Base-by-base conservation (phyloP, 805 yeast genomes). In the Yarrowia sp. region DNA sequence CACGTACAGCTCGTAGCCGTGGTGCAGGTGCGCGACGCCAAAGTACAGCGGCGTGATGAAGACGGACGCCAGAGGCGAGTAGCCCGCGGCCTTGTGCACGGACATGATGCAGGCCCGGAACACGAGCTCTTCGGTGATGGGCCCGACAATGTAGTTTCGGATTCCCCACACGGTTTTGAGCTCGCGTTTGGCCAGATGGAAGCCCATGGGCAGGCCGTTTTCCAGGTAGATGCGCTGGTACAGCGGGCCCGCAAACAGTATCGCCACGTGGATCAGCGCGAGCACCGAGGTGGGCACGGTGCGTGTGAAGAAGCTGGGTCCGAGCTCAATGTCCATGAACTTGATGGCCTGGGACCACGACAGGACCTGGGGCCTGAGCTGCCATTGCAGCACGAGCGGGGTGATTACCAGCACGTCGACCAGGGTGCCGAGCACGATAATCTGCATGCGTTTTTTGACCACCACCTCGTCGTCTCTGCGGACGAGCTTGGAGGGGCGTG, bases 21-120 rank as follows among this genome's bases (percentile, higher is more conserved):
- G 96, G 74, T 91, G 94, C 24, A 89, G 61, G 76, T 91, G 97
- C 0, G 96, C 95, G 33, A 88, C 72, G 1, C 93, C 92, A 78
- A 91, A 91, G 68, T 86, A 80, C 9, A 86, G 72, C 0, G 96
- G 95, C 1, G 90, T 82, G 36, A 77, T 73, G 17, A 72, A 71
- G 0, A 10, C 69, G n/a, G 47, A 65, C 69, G 40, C 67, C 71
- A 75, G 6, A 2, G 49, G 40, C 9, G 72, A 61, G 24, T 69
- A 66, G 14, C 71, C 72, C 68, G 76, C 68, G 55, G 77, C 70
- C 68, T 58, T 46, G 68, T 72, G 72, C 6, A 75, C 34, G 5
- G 74, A 71, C n/a, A 79, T 68, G 69, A 83, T 69, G 71, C 82
- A 74, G 0, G 88, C 80, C 1, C 96, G 80, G 74, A 87, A 91